phyloP scores from a whole-genome alignment of 2,329 filamentous ascomycete genomes.

The Xylaria hypoxylon region DNA sequence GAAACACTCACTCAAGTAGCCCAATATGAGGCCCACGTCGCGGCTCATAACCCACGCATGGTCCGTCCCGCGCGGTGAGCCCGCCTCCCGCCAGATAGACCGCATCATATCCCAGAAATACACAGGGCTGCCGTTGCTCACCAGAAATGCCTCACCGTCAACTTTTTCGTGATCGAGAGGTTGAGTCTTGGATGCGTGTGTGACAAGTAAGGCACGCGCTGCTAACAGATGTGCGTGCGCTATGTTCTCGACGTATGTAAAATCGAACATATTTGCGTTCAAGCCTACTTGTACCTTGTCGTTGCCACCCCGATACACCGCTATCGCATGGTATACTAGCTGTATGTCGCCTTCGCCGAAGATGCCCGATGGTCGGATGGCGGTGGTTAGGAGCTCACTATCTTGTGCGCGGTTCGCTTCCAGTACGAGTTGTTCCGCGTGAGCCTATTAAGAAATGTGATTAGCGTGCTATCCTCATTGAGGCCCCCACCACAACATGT shows the following conservation, averaged over 20 bases:
- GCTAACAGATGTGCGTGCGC: slow-evolving; percentile 86
- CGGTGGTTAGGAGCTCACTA: slow-evolving; percentile 75
- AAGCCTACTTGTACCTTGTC: slow-evolving; percentile 84
- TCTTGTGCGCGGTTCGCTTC: slow-evolving; percentile 72
- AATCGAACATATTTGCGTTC: slow-evolving; percentile 72
- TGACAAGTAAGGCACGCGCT: slow-evolving; percentile 75
- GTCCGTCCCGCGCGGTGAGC: slow-evolving; percentile 62
- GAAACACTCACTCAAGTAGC: slow-evolving; percentile 65
- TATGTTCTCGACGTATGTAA: slow-evolving; percentile 73
- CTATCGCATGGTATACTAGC: slow-evolving; percentile 77
- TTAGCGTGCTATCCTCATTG: slow-evolving; percentile 30
- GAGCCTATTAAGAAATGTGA: slow-evolving; percentile 61
- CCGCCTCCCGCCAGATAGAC: slow-evolving; percentile 77
- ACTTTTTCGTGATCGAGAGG: slow-evolving; percentile 79
- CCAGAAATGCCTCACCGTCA: slow-evolving; percentile 88
- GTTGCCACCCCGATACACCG: slow-evolving; percentile 74
- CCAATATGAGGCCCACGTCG: slow-evolving; percentile 64
- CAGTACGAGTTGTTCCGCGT: slow-evolving; percentile 85
- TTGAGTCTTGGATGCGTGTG: slow-evolving; percentile 64
- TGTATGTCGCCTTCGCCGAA: slow-evolving; percentile 91
- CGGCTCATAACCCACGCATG: slow-evolving; percentile 67
- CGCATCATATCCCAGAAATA: slow-evolving; percentile 93
- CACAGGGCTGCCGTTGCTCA: slow-evolving; percentile 88
- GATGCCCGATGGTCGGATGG: slow-evolving; percentile 88
- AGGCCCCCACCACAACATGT: not conserved